These are phyloP conservation scores for Neoboletus magnificus DNA, from an alignment of 768 basidiomycete genomes.

Conservation along the genomic window DNA sequence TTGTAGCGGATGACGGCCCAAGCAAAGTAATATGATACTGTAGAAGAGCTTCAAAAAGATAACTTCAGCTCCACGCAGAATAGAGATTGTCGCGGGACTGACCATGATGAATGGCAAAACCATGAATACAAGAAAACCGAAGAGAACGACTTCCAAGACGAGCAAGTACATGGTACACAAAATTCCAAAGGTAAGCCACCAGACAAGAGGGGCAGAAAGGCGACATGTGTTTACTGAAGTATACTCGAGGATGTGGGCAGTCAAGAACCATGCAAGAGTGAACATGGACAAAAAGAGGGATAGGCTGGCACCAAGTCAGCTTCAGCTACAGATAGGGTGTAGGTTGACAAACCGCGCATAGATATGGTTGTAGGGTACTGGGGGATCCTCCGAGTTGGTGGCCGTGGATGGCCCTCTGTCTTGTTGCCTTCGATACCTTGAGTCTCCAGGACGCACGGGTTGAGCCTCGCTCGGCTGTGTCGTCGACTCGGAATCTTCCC, in stretches of 20 bases:
- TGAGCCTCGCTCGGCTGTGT: conserved; percentile 23
- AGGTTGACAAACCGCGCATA: conserved; percentile 24
- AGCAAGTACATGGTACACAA: conserved; percentile 77
- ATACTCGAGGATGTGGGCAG: conserved; percentile 76
- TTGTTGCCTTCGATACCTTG: conserved; percentile 15
- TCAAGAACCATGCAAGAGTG: conserved; percentile 80
- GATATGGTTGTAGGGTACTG: conserved; percentile 25
- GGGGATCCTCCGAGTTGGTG: conserved; percentile 26
- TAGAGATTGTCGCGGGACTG: conserved; percentile 28
- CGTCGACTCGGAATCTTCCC: conserved; percentile 30
- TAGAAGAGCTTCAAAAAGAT: conserved; percentile 55
- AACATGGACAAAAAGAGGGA: conserved; percentile 64
- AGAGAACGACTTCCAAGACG: conserved; percentile 65
- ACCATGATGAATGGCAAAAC: conserved; percentile 78
- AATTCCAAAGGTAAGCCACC: conserved; percentile 84
- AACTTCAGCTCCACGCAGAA: conserved; percentile 3
- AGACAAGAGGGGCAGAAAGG: conserved; percentile 69
- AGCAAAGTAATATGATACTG: conserved; percentile 74
- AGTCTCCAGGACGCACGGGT: conserved; percentile 9
- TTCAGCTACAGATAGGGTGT: not conserved
- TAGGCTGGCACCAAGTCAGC: conserved; percentile 36
- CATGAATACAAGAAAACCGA: conserved; percentile 75
- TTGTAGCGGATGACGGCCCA: conserved; percentile 78
- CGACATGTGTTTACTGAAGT: conserved; percentile 75
- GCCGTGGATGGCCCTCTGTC: conserved; percentile 20